These are phyloP conservation scores for Phytopythium delawarense DNA, from an alignment of 352 stramenopile species.

Conservation along the genomic window DNA sequence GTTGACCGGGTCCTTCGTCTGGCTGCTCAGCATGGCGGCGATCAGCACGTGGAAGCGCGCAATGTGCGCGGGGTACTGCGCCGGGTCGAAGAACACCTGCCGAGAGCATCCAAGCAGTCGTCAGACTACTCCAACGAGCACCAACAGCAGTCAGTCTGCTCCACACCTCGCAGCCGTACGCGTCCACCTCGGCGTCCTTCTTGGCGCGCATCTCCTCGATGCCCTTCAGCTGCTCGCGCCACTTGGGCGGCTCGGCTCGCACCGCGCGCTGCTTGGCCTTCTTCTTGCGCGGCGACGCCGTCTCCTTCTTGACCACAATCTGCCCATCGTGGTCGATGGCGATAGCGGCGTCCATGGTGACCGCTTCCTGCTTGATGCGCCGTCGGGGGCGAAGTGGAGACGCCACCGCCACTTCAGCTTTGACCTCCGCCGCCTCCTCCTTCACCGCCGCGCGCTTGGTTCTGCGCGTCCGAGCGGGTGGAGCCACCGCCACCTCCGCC, in stretches of 20 bases:
- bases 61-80: constrained; percentile 34
- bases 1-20: constrained; percentile 95
- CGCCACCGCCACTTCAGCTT: not conserved
- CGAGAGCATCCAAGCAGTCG: not conserved
- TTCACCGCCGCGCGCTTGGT: not conserved
- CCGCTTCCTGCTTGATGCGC: constrained; percentile 6
- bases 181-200: constrained; percentile 67
- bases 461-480: not conserved
- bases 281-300: constrained; percentile 18
- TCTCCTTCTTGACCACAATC: constrained; percentile 18
- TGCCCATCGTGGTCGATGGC: not conserved
- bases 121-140: not conserved
- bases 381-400: not conserved
- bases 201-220: constrained; percentile 70
- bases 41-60: constrained; percentile 92
- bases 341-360: not conserved
- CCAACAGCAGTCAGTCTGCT: no score
- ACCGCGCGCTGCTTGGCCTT: constrained; percentile 20
- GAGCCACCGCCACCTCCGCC: constrained; percentile 9
- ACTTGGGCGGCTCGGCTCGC: constrained; percentile 32
- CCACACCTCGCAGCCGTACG: constrained; percentile 57
- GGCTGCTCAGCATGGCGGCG: constrained; percentile 95
- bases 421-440: not conserved
- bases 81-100: constrained; percentile 36
- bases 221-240: constrained; percentile 50